Base-by-base conservation (phyloP, 148 eudicot species). In the Talinum fruticosum region DNA sequence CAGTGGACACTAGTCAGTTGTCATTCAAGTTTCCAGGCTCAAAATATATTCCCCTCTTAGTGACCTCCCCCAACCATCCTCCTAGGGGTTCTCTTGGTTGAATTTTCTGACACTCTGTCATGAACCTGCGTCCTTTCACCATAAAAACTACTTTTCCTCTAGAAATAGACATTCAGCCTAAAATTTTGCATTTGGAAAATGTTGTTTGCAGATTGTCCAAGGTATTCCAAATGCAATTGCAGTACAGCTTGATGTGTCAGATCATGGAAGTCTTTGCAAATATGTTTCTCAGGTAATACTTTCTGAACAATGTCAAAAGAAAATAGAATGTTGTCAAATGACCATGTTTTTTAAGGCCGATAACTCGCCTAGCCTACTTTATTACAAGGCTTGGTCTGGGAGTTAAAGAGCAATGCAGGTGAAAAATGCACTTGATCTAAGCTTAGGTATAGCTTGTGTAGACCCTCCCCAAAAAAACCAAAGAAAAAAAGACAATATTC, bases 181-280 rank as follows among this genome's bases (percentile, higher is more conserved):
- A 33, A 70, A 41, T 4, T 44, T 19, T 38, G 47, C 12, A 8
- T 26, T 78, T 19, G n/a, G n/a, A n/a, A n/a, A 35, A 45, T 38
- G 33, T 76, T 77, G 78, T 73, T 54, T 83, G 83, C 84, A 96
- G 99, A 86, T 87, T 64, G 80, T 77, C 61, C 90, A 90, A 81
- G 97, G 97, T 65, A 87, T 96, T 79, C 88, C 90, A 77, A 85
- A 96, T 88, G 97, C 99, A 71, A 91, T 79, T 78, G 95, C 98
- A n/a, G 87, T 91, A 71, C 87, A 91, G 84, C 97, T 96, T 66
- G 93, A 96, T 87, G 89, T 91, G 64, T 78, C 76, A 79, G 88
- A 90, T 84, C 74, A 82, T 74, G 84, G 77, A 75, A 82, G 80
- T 76, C 95, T 96, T 36, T 47, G 72, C 59, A 85, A 88, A n/a